phyloP scores from a whole-genome alignment of 2,329 filamentous ascomycete genomes.

The Arthrinium puccinioides region DNA sequence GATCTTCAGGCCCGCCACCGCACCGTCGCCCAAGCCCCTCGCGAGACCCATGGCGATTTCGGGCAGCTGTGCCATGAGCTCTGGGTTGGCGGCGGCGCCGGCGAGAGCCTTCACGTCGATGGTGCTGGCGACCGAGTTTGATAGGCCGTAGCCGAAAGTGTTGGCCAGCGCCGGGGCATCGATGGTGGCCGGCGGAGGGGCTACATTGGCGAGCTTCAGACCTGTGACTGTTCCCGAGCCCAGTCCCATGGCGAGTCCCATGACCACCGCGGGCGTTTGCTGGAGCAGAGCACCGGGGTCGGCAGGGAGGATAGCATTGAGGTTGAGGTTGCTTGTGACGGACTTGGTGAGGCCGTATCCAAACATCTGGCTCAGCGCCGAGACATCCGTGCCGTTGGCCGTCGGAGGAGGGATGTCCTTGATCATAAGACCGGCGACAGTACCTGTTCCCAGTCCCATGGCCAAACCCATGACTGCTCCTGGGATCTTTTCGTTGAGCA shows the following conservation, averaged over 20 bases:
- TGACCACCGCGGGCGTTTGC: slow-evolving; percentile 8
- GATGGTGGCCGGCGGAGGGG: slow-evolving; percentile 6
- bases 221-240: slow-evolving; percentile 12
- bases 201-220: slow-evolving; percentile 8
- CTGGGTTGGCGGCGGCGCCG: neutral
- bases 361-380: slow-evolving; percentile 11
- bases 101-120: slow-evolving; percentile 9
- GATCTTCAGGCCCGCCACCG: slow-evolving; percentile 11
- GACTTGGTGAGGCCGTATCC: slow-evolving; percentile 14
- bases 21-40: slow-evolving; percentile 10
- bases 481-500: slow-evolving; percentile 3
- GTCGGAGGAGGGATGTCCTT: slow-evolving; percentile 4
- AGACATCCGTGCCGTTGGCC: slow-evolving; percentile 5
- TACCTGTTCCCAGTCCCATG: slow-evolving; percentile 10
- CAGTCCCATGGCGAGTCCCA: neutral
- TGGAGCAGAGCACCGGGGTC: neutral
- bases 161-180: slow-evolving; percentile 10
- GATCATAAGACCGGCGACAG: slow-evolving; percentile 12
- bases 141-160: slow-evolving; percentile 14
- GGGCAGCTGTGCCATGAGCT: slow-evolving; percentile 7
- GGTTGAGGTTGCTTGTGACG: slow-evolving; percentile 9
- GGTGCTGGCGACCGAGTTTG: slow-evolving; percentile 10
- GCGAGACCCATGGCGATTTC: slow-evolving; percentile 9
- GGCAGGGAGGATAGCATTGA: slow-evolving; percentile 4
- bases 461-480: slow-evolving; percentile 10